Conservation (phyloP, 768 basidiomycete genomes). For the Naematelia encephala region DNA sequence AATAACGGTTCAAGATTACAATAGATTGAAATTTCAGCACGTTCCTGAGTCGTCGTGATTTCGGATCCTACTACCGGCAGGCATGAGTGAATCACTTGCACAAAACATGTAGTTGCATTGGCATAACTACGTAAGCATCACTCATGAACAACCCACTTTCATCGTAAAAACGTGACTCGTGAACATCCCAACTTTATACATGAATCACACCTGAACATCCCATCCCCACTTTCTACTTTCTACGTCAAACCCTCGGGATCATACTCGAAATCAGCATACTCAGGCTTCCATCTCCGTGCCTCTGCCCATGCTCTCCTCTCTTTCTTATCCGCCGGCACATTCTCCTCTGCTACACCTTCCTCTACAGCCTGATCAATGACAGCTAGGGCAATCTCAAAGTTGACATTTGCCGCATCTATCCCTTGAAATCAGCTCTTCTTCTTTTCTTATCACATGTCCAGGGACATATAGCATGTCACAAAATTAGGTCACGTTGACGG, state of each 20-base stretch:
- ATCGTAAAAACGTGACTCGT: no score
- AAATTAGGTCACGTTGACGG: no score
- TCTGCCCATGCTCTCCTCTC: conserved; percentile 55
- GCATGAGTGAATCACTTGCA: no score
- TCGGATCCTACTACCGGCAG: no score
- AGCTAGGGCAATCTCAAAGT: conserved; percentile 75
- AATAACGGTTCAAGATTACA: no score
- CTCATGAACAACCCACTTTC: no score
- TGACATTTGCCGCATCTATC: conserved; percentile 58
- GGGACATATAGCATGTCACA: no score
- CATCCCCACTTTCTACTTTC: neutral
- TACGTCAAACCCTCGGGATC: conserved; percentile 56
- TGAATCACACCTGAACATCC: neutral
- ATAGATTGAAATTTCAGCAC: no score
- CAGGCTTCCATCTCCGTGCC: conserved; percentile 64
- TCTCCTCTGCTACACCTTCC: conserved; percentile 64
- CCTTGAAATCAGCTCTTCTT: conserved; percentile 34
- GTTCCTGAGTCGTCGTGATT: no score
- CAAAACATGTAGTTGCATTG: no score
- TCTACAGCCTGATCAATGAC: conserved; percentile 73
- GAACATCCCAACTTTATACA: no score
- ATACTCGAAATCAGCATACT: conserved; percentile 64
- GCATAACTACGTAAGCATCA: no score
- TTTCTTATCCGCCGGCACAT: conserved; percentile 37
- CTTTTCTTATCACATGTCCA: conserved; percentile 54